Conservation (phyloP, 2,329 filamentous ascomycete genomes). For the Nannizziopsis barbatae region DNA sequence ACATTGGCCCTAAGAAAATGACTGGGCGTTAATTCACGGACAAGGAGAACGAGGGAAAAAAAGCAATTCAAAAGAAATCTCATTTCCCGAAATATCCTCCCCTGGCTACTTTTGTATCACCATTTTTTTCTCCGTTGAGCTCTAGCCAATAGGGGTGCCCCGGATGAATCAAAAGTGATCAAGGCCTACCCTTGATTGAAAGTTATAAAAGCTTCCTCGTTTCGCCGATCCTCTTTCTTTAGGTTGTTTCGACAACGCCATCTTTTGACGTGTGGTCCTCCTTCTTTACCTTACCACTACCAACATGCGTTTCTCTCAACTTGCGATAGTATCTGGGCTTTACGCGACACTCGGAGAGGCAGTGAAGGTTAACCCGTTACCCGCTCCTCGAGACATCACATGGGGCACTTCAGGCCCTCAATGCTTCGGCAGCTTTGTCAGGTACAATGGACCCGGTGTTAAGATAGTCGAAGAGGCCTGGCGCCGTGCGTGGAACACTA, state of each 20-base stretch:
- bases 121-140: not conserved
- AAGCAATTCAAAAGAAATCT: not conserved
- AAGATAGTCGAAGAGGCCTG: conserved; percentile 39
- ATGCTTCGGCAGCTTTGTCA: conserved; percentile 30
- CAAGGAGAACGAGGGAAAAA: not conserved
- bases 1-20: not conserved
- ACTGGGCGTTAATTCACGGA: conserved; percentile 1
- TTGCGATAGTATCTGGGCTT: conserved; percentile 15
- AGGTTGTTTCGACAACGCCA: not conserved
- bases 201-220: conserved; percentile 2
- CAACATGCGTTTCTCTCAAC: conserved; percentile 11
- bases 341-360: conserved; percentile 29
- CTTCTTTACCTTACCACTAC: not conserved
- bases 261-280: not conserved
- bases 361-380: conserved; percentile 44
- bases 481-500: conserved; percentile 40
- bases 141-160: not conserved
- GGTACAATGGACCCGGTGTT: conserved; percentile 30
- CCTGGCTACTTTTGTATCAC: not conserved
- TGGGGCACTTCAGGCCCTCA: conserved; percentile 45
- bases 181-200: conserved; percentile 2
- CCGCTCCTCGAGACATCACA: conserved; percentile 42
- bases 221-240: not conserved
- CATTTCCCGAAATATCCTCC: not conserved
- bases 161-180: not conserved